Evolutionary conservation across 768 basidiomycete species (phyloP), one percentile per base, ranked within the genome.

Genomic region (Podaxis sp.): DNA sequence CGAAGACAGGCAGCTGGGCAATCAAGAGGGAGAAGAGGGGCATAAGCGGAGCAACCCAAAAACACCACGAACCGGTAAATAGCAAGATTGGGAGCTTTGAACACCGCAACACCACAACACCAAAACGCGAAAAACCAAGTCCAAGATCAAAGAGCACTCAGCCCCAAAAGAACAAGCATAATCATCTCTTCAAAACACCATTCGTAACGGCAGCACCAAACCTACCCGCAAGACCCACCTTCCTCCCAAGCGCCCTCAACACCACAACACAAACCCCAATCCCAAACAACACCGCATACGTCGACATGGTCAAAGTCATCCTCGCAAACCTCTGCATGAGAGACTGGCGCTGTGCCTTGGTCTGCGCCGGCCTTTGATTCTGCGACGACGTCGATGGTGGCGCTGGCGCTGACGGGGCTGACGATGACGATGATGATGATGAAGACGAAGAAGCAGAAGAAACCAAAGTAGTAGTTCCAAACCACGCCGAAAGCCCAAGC

Each of bases 401-500:
- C 11, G 7, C 9, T 4, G 55, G 6, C 5, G 7, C 1, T 5
- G 28, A 32, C 16, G 46, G 21, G 5, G 23, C 23, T 23, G 23
- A 23, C 23, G 23, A 21, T 1, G n/a, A 2, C 1, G 23, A 1
- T 23, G 57, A n/a, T 9, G 55, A 46, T 18, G 55, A 46, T 32
- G 38, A 11, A n/a, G 50, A 32, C 3, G 50, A 14, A 9, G 28
- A 16, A 25, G 21, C 18, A 3, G 50, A 42, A 27, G 36, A 10
- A 16, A 28, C 10, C 5, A 25, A 16, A 32, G 21, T 4, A 50
- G 21, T 4, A 50, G 10, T 18, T 4, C 57, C 36, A 23, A 58
- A 14, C 46, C 57, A 58, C 5, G 48, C 48, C 10, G 47, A 50
- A 58, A 58, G 57, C 6, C 57, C 57, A 11, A 58, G 42, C 57